phyloP scores from a whole-genome alignment of 352 stramenopile genomes.

The Globisporangium megalacanthum region DNA sequence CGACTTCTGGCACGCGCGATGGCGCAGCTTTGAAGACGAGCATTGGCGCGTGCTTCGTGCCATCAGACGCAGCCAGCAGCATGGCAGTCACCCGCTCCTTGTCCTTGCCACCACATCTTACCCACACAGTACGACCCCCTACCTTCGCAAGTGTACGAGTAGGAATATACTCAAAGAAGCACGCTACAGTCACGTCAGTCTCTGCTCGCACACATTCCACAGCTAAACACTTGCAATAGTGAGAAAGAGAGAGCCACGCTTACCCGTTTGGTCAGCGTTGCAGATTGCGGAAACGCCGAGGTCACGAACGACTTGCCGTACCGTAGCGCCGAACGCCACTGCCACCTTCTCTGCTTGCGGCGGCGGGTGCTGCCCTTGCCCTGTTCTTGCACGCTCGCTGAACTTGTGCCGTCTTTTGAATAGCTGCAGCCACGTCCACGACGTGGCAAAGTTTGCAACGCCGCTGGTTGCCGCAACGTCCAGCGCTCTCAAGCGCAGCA shows the following conservation, averaged over 20 bases:
- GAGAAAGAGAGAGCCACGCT: background rate
- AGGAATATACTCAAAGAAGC: constrained; percentile 3
- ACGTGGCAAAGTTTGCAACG: no score
- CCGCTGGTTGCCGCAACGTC: no score
- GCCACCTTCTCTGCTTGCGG: no score
- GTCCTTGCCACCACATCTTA: background rate
- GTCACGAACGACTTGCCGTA: no score
- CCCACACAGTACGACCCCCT: background rate
- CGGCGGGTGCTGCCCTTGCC: background rate
- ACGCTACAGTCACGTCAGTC: background rate
- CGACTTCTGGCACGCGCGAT: background rate
- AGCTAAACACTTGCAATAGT: background rate
- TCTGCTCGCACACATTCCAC: background rate
- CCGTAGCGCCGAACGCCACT: no score
- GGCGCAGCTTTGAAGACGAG: background rate
- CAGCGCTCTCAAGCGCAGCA: no score
- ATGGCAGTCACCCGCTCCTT: background rate
- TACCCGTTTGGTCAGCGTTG: constrained; percentile 1
- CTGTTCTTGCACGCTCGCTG: background rate
- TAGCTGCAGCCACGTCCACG: no score
- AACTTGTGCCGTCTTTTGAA: no score
- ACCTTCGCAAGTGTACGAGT: background rate
- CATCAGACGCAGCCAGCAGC: background rate
- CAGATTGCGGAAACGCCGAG: no score
- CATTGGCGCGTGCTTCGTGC: background rate